These are phyloP conservation scores for Cutaneotrichosporon sp. DNA, from an alignment of 1,284 basidiomycete species.

Conservation along the genomic window DNA sequence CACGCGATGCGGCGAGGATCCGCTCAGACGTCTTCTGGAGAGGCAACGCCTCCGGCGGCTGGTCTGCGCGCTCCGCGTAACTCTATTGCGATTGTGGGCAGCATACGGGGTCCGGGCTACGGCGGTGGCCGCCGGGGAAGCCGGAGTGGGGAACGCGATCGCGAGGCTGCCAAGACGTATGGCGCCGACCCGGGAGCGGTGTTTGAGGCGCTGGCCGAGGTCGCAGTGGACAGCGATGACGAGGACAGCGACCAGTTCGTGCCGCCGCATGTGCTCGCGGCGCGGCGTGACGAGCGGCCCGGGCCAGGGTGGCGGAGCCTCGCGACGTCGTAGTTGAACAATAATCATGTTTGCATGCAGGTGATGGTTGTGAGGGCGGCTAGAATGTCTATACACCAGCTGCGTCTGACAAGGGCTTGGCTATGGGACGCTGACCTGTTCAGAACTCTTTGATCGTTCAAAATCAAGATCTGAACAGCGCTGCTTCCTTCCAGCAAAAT, in stretches of 20 bases:
- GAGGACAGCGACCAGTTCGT: slow-evolving; percentile 35
- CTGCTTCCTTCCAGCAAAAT: background rate
- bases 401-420: too few species aligned
- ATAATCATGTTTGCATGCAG: background rate
- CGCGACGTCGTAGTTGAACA: slow-evolving; percentile 6
- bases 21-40: background rate
- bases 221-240: slow-evolving; percentile 27
- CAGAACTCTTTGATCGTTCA: too few species aligned
- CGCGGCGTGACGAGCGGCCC: slow-evolving; percentile 28
- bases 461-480: too few species aligned
- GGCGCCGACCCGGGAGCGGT: slow-evolving; percentile 44
- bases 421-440: too few species aligned
- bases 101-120: background rate
- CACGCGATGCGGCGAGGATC: slow-evolving; percentile 36
- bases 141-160: slow-evolving; percentile 37
- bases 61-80: slow-evolving; percentile 1
- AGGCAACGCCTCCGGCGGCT: background rate
- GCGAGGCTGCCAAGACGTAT: slow-evolving; percentile 36
- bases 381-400: too few species aligned
- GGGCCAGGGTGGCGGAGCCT: slow-evolving; percentile 42
- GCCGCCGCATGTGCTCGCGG: slow-evolving; percentile 45
- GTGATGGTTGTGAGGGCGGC: background rate
- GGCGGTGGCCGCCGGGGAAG: slow-evolving; percentile 18
- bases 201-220: slow-evolving; percentile 42
- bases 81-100: background rate